A percentile compares a stretch with the other conserved stretches of the same genome.
phyloP scores from a whole-genome alignment of 1,284 basidiomycete genomes.

The Gymnopus androsaceus region DNA sequence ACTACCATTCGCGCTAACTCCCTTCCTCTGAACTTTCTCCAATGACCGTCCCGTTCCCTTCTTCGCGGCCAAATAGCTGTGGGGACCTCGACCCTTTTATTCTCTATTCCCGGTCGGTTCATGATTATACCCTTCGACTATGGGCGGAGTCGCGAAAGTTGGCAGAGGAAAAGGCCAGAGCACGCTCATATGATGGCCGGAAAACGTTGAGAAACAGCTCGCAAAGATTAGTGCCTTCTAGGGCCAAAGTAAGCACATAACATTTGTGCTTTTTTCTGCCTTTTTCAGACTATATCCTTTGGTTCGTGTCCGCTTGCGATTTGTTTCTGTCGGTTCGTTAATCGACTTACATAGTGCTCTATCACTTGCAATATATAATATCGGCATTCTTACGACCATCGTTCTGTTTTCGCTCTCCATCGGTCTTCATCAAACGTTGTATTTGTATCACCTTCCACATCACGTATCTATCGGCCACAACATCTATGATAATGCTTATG shows the following conservation, averaged over 20 bases:
- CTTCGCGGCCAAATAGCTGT: neutral
- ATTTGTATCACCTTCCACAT: neutral
- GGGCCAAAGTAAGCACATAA: neutral
- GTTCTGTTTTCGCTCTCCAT: neutral
- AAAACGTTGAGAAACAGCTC: constrained; percentile 25
- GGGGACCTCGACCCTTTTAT: constrained; percentile 41
- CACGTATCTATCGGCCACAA: neutral
- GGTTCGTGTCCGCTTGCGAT: neutral
- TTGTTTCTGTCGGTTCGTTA: neutral
- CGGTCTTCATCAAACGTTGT: neutral
- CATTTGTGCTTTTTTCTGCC: neutral
- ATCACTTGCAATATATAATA: too few relatives aligned
- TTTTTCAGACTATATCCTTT: neutral
- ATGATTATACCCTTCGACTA: constrained; percentile 65
- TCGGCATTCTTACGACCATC: too few relatives aligned
- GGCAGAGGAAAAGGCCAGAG: constrained; percentile 53
- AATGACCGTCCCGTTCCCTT: constrained; percentile 12
- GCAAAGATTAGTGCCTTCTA: neutral
- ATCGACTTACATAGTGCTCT: too few relatives aligned
- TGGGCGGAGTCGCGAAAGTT: constrained; percentile 67
- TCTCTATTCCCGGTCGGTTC: constrained; percentile 61
- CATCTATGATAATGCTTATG: neutral
- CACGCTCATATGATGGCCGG: constrained; percentile 26
- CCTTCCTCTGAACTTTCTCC: constrained; percentile 2
- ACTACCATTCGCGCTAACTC: neutral